Percentiles rank a stretch among this genome's conserved stretches.
Conservation (phyloP, 2,329 filamentous ascomycete species). For the Exophiala sp. region DNA sequence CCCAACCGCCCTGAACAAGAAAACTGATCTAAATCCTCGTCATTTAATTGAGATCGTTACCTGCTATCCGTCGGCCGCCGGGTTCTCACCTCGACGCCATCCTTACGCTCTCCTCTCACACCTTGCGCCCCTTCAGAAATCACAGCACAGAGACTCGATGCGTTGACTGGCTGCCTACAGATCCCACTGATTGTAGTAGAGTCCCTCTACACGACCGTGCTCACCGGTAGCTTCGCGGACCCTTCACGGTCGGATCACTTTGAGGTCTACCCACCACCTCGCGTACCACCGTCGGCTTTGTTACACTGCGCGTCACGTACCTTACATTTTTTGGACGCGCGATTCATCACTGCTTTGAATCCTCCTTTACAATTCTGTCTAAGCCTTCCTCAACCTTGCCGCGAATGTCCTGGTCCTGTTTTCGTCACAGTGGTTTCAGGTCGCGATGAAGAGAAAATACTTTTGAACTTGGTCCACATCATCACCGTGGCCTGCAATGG, state of each 20-base stretch:
- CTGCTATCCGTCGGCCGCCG: background rate
- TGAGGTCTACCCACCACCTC: constrained; percentile 3
- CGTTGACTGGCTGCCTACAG: background rate
- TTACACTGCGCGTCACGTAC: constrained; percentile 17
- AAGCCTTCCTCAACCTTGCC: background rate
- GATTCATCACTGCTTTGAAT: background rate
- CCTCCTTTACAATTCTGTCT: background rate
- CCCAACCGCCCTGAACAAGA: background rate
- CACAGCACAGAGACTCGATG: background rate
- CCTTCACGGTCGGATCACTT: background rate
- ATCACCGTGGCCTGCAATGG: constrained; percentile 9
- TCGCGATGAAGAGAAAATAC: constrained; percentile 19
- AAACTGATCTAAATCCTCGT: background rate
- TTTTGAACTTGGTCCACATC: constrained; percentile 3
- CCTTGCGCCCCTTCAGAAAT: background rate
- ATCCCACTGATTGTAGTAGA: too few relatives aligned
- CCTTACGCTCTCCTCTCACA: background rate
- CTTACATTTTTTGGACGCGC: constrained; percentile 3
- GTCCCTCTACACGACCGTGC: background rate
- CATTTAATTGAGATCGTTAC: background rate
- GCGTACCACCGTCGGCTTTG: constrained; percentile 7
- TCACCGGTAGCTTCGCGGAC: background rate
- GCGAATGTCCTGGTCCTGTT: background rate
- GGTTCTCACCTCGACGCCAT: background rate
- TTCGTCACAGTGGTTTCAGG: background rate